These are phyloP conservation scores for Epichloe amarillans DNA, from an alignment of 2,329 filamentous ascomycete genomes.

Conservation along the genomic window DNA sequence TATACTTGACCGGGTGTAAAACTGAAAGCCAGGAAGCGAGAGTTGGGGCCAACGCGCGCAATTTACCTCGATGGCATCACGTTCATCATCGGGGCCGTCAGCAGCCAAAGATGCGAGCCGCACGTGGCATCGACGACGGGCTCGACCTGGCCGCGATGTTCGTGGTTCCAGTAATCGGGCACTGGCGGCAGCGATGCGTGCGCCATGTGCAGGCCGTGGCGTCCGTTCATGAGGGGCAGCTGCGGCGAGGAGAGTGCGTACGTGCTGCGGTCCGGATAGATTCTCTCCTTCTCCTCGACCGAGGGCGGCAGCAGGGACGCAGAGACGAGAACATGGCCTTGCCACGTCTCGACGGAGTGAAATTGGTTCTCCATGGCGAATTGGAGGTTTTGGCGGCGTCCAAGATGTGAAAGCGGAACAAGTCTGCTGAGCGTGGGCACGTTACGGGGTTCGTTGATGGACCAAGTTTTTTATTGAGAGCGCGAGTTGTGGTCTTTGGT, in stretches of 20 bases:
- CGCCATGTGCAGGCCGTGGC: neutral
- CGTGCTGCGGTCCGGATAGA: neutral
- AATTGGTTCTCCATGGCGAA: neutral
- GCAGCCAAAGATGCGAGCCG: neutral
- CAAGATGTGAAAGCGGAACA: neutral
- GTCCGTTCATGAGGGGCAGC: neutral
- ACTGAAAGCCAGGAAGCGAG: neutral
- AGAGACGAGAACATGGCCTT: slow-evolving; percentile 1
- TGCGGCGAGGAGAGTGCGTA: neutral
- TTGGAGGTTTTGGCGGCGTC: neutral
- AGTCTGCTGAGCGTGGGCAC: neutral
- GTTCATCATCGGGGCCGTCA: neutral
- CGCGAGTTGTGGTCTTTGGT: too few species aligned
- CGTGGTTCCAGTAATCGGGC: slow-evolving; percentile 1
- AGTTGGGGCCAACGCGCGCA: neutral
- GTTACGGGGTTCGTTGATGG: neutral
- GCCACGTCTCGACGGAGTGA: neutral
- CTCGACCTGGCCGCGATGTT: neutral
- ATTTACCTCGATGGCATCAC: neutral
- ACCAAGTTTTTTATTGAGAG: neutral
- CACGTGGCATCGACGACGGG: neutral
- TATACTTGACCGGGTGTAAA: neutral
- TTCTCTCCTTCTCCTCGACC: neutral
- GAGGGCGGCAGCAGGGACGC: neutral
- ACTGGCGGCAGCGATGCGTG: neutral